These are phyloP conservation scores for Paraconiothyrium brasiliense DNA, from an alignment of 2,329 filamentous ascomycete species.

Conservation along the genomic window DNA sequence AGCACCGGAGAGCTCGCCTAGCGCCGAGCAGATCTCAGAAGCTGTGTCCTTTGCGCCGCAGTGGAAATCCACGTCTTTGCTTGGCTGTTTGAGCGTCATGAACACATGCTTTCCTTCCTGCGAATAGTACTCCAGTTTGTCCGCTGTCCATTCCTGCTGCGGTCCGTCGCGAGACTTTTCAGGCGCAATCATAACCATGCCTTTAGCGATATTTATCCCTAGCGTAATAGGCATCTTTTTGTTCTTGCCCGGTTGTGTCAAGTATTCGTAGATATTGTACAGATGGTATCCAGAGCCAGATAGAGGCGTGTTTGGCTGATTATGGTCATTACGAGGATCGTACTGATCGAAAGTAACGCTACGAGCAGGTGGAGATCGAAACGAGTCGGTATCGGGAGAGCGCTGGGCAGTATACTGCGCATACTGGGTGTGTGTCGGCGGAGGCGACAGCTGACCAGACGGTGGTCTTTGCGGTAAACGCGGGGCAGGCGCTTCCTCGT, in stretches of 20 bases:
- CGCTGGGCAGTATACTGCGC: conserved; percentile 52
- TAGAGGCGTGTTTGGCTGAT: conserved; percentile 38
- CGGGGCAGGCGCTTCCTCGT: conserved; percentile 68
- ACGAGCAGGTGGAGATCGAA: conserved; percentile 50
- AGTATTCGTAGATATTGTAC: conserved; percentile 98
- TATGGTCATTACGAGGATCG: conserved; percentile 52
- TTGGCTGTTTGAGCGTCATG: conserved; percentile 88
- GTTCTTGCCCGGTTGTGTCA: conserved; percentile 94
- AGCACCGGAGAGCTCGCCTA: conserved; percentile 89
- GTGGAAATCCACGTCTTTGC: conserved; percentile 95
- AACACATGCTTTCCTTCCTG: conserved; percentile 99
- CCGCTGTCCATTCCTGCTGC: conserved; percentile 90
- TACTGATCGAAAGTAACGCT: conserved; percentile 53
- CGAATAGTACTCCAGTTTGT: conserved; percentile 96
- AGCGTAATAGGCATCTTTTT: conserved; percentile 99
- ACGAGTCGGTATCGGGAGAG: conserved; percentile 48
- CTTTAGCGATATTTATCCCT: conserved; percentile 90
- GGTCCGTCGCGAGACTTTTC: conserved; percentile 85
- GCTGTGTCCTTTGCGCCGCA: conserved; percentile 97
- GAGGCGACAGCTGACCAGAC: conserved; percentile 64
- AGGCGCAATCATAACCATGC: conserved; percentile 88
- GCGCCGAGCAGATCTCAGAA: conserved; percentile 85
- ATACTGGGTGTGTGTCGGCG: conserved; percentile 54
- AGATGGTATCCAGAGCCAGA: conserved; percentile 87
- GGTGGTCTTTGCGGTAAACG: conserved; percentile 69